These are phyloP conservation scores for Aspergillus chevalieri DNA, from an alignment of 2,329 filamentous ascomycete genomes.

Conservation along the genomic window DNA sequence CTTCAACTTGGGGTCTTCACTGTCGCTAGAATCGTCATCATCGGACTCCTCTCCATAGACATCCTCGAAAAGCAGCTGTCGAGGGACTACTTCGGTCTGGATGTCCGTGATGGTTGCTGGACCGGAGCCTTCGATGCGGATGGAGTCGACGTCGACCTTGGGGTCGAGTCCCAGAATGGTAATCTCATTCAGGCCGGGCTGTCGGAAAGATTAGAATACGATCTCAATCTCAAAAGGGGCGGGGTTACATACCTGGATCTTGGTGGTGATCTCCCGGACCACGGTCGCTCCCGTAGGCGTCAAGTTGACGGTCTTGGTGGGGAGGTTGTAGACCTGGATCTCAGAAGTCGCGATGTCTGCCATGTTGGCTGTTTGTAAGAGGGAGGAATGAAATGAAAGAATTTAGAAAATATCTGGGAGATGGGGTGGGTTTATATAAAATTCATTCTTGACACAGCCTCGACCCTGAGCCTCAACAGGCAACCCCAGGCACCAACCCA, in stretches of 20 bases:
- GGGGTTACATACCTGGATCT: conserved; percentile 36
- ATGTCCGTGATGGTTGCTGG: conserved; percentile 57
- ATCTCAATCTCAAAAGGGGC: conserved; percentile 1
- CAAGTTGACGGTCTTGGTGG: conserved; percentile 57
- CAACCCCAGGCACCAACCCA: too few relatives aligned
- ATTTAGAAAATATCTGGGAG: background rate
- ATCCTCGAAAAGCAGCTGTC: conserved; percentile 51
- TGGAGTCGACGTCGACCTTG: conserved; percentile 49
- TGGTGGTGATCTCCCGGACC: conserved; percentile 54
- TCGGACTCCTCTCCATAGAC: conserved; percentile 42
- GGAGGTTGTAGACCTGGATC: conserved; percentile 50
- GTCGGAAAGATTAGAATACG: background rate
- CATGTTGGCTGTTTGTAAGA: conserved; percentile 5
- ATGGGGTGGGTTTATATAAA: background rate
- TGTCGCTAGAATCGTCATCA: conserved; percentile 34
- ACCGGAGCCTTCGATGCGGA: conserved; percentile 57
- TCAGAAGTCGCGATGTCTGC: conserved; percentile 11
- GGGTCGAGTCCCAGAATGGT: conserved; percentile 51
- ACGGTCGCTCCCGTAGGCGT: conserved; percentile 58
- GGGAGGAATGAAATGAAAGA: too few relatives aligned
- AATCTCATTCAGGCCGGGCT: conserved; percentile 54
- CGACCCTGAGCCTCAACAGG: background rate
- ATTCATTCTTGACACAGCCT: background rate
- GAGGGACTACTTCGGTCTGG: conserved; percentile 52
- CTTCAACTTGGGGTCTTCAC: conserved; percentile 19